Percentiles rank a stretch among this genome's conserved stretches.
These are phyloP conservation scores for Daldinia decipiens DNA, from an alignment of 495 filamentous ascomycete species.

Conservation along the genomic window DNA sequence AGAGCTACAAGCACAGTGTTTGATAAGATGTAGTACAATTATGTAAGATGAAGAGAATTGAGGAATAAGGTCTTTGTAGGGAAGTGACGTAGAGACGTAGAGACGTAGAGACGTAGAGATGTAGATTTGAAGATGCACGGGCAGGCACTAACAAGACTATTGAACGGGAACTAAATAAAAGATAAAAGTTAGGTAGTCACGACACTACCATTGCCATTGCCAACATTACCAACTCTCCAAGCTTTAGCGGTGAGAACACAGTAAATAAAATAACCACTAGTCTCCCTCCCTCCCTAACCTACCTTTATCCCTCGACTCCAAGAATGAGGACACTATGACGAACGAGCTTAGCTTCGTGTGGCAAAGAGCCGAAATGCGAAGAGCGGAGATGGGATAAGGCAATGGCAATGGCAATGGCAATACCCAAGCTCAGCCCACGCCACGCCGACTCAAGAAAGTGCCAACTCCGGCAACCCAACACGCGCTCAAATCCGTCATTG, in stretches of 20 bases:
- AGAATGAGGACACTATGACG: conserved; percentile 15
- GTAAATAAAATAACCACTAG: conserved; percentile 3
- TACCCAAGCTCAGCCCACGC: background rate
- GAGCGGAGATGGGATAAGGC: background rate
- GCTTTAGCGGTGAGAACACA: conserved; percentile 2
- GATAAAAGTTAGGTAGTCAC: background rate
- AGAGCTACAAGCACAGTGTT: background rate
- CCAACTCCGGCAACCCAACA: conserved; percentile 34
- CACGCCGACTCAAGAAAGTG: background rate
- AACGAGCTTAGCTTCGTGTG: conserved; percentile 11
- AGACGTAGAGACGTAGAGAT: background rate
- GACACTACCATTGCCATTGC: background rate
- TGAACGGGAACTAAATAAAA: background rate
- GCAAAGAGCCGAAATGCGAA: conserved; percentile 19
- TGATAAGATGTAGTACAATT: conserved; percentile 6
- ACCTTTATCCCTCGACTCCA: background rate
- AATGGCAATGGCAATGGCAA: too few relatives aligned
- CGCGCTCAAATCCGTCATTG: conserved; percentile 30
- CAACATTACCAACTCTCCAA: background rate
- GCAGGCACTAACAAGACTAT: conserved; percentile 2
- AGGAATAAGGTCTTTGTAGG: background rate
- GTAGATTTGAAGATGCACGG: background rate
- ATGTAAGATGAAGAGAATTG: background rate
- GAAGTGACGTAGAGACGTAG: background rate
- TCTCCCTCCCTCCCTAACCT: too few relatives aligned